Evolutionary conservation across 129 eudicot species (phyloP).

Genomic region (Centrapalus pauciflorus): DNA sequence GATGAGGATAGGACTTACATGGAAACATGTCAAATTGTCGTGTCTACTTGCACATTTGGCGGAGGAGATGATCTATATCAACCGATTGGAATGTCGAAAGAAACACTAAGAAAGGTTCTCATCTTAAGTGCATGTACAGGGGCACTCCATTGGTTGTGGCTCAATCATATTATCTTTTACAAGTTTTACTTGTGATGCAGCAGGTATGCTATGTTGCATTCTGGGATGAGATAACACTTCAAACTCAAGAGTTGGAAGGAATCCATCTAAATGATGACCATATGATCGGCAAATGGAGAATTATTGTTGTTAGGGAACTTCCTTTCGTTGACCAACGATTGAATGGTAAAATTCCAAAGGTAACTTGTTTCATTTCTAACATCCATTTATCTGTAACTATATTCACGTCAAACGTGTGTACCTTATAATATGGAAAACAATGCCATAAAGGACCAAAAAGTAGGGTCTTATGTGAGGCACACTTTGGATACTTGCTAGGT

Average conservation of each 20-base stretch:
- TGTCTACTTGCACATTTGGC: constrained; percentile 98
- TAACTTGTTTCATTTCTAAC: constrained; percentile 11
- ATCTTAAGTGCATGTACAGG: not conserved
- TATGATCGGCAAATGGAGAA: constrained; percentile 89
- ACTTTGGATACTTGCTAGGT: not conserved
- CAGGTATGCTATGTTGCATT: constrained; percentile 99
- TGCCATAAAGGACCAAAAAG: not conserved
- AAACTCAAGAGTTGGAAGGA: constrained; percentile 65
- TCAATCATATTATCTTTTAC: not conserved
- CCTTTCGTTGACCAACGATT: constrained; percentile 92
- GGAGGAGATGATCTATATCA: constrained; percentile 98
- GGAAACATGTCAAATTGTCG: constrained; percentile 76
- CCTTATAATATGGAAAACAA: not conserved
- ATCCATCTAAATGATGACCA: constrained; percentile 41
- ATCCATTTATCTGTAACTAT: not conserved
- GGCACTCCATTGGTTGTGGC: not conserved
- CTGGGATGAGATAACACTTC: constrained; percentile 93
- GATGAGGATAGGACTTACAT: constrained; percentile 65
- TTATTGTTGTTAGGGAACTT: constrained; percentile 62
- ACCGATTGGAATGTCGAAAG: constrained; percentile 87
- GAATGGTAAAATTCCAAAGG: constrained; percentile 98
- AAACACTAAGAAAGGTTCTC: constrained; percentile 81
- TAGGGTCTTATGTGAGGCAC: not conserved
- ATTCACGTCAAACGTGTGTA: not conserved
- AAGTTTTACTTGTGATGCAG: constrained; percentile 6